phyloP scores from a whole-genome alignment of 2,329 filamentous ascomycete species.

The Phyllosticta citribraziliensis region DNA sequence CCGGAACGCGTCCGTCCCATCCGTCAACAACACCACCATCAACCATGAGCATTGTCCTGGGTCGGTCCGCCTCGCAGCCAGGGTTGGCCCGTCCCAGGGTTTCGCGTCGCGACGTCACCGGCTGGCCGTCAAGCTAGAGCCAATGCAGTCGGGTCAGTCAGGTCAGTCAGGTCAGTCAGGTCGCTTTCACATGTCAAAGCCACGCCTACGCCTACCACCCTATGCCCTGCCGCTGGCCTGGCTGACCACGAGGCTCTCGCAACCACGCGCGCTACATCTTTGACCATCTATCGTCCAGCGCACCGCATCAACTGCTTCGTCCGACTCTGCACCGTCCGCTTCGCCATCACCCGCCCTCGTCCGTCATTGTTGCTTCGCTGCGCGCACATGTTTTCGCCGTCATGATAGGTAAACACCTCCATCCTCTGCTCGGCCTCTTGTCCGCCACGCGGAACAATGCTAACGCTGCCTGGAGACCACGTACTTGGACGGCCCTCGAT shows the following conservation, averaged over 20 bases:
- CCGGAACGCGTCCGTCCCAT: neutral
- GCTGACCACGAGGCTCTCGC: neutral
- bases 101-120: neutral
- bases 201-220: neutral
- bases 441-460: neutral
- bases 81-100: neutral
- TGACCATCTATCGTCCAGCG: neutral
- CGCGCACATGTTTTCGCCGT: neutral
- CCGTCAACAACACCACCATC: neutral
- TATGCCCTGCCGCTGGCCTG: neutral
- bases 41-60: neutral
- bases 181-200: slow-evolving; percentile 10
- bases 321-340: neutral
- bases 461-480: slow-evolving; percentile 52
- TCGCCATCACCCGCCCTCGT: neutral
- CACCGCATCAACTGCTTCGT: neutral
- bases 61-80: neutral
- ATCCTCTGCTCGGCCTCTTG: neutral
- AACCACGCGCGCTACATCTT: neutral
- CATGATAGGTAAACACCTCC: slow-evolving; percentile 21
- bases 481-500: slow-evolving; percentile 83
- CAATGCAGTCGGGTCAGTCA: neutral
- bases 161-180: neutral
- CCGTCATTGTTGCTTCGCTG: neutral
- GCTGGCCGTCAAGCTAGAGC: slow-evolving; percentile 5